A percentile compares a stretch with the other conserved stretches of the same genome.
phyloP scores from a whole-genome alignment of 202 grass and related monocot genomes.

The Zoysia matrella region DNA sequence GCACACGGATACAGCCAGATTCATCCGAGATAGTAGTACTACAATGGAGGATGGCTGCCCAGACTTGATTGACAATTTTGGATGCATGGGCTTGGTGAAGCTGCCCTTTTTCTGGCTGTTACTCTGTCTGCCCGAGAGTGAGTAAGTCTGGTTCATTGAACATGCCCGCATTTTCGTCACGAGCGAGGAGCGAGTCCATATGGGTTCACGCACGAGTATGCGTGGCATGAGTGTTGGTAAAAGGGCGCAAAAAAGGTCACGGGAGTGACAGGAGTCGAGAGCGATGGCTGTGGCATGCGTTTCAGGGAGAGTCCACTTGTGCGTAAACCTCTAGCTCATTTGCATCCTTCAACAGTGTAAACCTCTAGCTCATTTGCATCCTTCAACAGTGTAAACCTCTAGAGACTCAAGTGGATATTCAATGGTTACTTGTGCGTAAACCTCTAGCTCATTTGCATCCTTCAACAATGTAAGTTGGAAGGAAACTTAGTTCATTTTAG shows the following conservation, averaged over 20 bases:
- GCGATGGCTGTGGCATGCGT: not conserved
- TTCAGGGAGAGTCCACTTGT: not conserved
- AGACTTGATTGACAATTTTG: not conserved
- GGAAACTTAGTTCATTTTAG: no score
- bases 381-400: no score
- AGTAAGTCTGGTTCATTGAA: constrained; percentile 40
- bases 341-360: no score
- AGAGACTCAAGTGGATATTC: no score
- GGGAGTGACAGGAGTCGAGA: not conserved
- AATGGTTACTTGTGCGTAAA: no score
- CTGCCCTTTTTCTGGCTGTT: not conserved
- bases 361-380: no score
- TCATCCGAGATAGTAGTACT: not conserved
- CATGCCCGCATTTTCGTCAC: constrained; percentile 27
- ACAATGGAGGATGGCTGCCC: no score
- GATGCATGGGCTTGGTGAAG: not conserved
- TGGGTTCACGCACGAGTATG: not conserved
- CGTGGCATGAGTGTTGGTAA: no score
- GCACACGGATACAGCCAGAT: not conserved
- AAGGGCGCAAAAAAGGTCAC: not conserved
- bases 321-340: no score
- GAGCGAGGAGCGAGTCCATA: no score
- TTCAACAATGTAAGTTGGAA: no score
- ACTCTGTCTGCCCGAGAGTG: not conserved
- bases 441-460: no score